Percentiles rank a stretch among this genome's conserved stretches.
Evolutionary conservation across 345 rosid species (phyloP).

Genomic region (Conringia planisiliqua): DNA sequence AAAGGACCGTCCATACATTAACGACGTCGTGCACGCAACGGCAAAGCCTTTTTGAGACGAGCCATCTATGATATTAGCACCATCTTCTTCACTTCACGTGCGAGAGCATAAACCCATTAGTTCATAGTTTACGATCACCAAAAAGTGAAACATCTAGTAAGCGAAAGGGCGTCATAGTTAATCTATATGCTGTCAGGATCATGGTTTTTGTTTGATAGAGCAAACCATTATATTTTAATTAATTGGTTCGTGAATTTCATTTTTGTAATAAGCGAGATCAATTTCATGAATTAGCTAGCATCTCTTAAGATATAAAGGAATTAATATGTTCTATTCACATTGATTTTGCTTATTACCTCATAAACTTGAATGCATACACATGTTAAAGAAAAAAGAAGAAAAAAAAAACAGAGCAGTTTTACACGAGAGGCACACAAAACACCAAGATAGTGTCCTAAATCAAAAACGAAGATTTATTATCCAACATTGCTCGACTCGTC

Average conservation of each 20-base stretch:
- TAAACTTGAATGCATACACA: conserved; percentile 12
- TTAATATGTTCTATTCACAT: neutral
- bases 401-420: neutral
- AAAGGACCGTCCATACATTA: conserved; percentile 12
- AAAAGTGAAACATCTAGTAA: neutral
- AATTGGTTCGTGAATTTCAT: neutral
- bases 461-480: conserved; percentile 4
- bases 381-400: neutral
- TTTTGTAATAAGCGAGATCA: no score
- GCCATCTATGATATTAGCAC: neutral
- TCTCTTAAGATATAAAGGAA: neutral
- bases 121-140: neutral
- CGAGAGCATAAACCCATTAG: neutral
- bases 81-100: neutral
- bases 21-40: conserved; percentile 30
- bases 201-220: no score
- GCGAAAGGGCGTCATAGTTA: neutral
- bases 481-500: conserved; percentile 2
- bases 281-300: neutral
- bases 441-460: neutral
- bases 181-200: no score
- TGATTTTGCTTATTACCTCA: conserved; percentile 2
- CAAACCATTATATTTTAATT: neutral
- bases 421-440: neutral
- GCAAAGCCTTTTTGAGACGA: conserved; percentile 1